Conservation (phyloP, 31 red algal genomes). For the Endocladia muricata region DNA sequence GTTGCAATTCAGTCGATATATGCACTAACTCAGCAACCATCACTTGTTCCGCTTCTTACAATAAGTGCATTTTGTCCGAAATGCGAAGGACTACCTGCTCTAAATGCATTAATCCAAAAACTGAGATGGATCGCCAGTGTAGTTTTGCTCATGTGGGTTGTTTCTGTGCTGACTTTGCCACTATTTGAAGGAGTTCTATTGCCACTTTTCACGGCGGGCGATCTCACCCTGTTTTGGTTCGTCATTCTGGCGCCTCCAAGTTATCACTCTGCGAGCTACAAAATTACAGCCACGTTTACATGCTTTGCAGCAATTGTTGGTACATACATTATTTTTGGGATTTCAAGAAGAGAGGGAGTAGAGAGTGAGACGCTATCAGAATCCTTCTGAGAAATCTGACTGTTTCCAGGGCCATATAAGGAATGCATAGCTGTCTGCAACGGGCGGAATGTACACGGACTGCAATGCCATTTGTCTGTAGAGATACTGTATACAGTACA, state of each 20-base stretch:
- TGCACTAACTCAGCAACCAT: constrained; percentile 36
- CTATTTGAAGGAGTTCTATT: constrained; percentile 6
- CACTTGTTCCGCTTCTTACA: constrained; percentile 42
- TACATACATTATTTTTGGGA: constrained; percentile 26
- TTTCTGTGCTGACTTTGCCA: constrained; percentile 16
- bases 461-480: background rate
- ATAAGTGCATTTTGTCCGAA: constrained; percentile 20
- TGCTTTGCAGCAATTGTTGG: constrained; percentile 27
- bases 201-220: constrained; percentile 22
- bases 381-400: too few species aligned
- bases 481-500: background rate
- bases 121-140: constrained; percentile 32
- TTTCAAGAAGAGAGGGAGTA: background rate
- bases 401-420: too few species aligned
- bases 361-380: background rate
- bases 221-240: constrained; percentile 44
- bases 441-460: background rate
- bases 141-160: constrained; percentile 14
- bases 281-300: constrained; percentile 23
- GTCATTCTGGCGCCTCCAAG: constrained; percentile 36
- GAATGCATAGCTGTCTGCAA: too few species aligned
- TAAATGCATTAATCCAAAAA: background rate
- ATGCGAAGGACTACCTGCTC: background rate
- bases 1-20: constrained; percentile 18
- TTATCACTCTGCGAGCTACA: constrained; percentile 23